Evolutionary conservation across 257 asterid genomes (phyloP).

Genomic region (Primulina eburnea): DNA sequence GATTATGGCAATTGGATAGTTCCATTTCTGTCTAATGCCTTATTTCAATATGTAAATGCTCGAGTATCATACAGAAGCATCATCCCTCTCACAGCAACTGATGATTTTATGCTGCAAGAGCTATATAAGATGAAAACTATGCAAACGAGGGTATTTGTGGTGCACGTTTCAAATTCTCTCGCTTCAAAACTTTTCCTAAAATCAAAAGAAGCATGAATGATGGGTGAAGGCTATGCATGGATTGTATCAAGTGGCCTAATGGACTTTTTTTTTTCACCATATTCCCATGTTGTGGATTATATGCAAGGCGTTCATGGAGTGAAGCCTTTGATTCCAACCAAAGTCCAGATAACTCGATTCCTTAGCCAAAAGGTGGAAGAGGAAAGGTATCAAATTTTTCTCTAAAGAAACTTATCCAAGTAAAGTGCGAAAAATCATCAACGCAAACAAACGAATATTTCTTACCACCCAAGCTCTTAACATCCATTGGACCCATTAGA

Average conservation of each 20-base stretch:
- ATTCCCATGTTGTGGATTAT: constrained; percentile 18
- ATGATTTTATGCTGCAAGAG: constrained; percentile 27
- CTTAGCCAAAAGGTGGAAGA: too few relatives aligned
- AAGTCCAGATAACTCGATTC: constrained; percentile 16
- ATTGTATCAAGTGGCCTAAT: constrained; percentile 30
- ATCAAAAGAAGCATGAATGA: constrained; percentile 28
- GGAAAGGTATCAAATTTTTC: too few relatives aligned
- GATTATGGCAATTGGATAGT: constrained; percentile 33
- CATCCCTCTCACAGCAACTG: constrained; percentile 27
- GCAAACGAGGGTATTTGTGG: constrained; percentile 38
- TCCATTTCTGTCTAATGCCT: constrained; percentile 28
- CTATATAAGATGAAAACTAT: constrained; percentile 32
- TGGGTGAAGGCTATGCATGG: constrained; percentile 39
- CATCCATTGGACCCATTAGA: too few relatives aligned
- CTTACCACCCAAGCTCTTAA: too few relatives aligned
- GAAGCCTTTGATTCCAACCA: constrained; percentile 25
- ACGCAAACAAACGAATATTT: too few relatives aligned
- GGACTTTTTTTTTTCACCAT: constrained; percentile 13
- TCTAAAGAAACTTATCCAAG: too few relatives aligned
- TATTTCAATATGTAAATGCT: constrained; percentile 18
- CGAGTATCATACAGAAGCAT: constrained; percentile 27
- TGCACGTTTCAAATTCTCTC: constrained; percentile 27
- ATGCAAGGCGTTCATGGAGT: constrained; percentile 42
- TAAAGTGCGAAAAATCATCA: too few relatives aligned
- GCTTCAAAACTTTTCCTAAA: constrained; percentile 22